Evolutionary conservation across 2,329 filamentous ascomycete species (phyloP).

Genomic region (Fusarium sp.): DNA sequence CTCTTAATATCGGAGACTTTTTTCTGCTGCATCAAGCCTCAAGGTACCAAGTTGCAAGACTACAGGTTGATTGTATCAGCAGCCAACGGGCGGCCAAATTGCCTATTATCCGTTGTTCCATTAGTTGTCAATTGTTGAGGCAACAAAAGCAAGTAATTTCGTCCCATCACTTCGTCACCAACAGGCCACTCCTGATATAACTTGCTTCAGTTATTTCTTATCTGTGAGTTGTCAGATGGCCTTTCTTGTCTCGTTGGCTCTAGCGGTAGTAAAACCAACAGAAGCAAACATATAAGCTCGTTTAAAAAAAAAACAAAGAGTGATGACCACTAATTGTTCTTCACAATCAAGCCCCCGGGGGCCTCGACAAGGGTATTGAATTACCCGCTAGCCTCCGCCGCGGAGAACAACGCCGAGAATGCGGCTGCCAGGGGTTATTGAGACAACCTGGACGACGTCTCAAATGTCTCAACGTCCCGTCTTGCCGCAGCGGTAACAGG

Average conservation of each 20-base stretch:
- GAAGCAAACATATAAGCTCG: conserved; percentile 24
- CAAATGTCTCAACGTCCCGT: conserved; percentile 11
- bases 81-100: too few relatives aligned
- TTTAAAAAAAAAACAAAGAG: background rate
- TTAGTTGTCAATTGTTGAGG: conserved; percentile 8
- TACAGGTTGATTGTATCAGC: too few relatives aligned
- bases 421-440: conserved; percentile 10
- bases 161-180: background rate
- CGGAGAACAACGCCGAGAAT: conserved; percentile 17
- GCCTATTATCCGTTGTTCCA: background rate
- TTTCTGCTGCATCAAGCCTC: background rate
- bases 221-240: conserved; percentile 1
- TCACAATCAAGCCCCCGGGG: background rate
- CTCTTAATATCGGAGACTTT: background rate
- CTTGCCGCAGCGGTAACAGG: background rate
- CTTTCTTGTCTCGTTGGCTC: conserved; percentile 16
- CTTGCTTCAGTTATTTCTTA: background rate
- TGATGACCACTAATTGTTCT: background rate
- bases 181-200: conserved; percentile 2
- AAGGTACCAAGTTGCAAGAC: too few relatives aligned
- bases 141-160: conserved; percentile 25
- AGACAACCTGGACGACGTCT: background rate
- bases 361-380: conserved; percentile 3
- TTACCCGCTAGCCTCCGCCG: conserved; percentile 20
- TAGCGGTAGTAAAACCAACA: conserved; percentile 2